Evolutionary conservation across 1,284 basidiomycete species (phyloP), one percentile per base, ranked within the genome.

Genomic region (Stygiomarasmius scandens): DNA sequence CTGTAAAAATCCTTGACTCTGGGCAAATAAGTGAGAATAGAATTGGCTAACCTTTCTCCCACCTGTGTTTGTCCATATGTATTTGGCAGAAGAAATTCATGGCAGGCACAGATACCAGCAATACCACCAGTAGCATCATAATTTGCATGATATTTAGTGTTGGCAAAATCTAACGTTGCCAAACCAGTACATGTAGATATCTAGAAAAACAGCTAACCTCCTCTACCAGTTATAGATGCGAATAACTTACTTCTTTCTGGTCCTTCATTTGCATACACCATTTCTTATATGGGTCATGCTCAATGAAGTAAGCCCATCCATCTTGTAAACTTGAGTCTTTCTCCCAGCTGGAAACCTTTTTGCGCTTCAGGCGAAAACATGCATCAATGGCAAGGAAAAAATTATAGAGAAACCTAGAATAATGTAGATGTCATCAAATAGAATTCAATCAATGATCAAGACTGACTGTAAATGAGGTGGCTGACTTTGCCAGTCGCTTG

Each of bases 121-220:
- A 50, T 62, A 5, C 64, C 53, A 0, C 65, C 65, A 0, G 64
- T 63, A 1, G 50, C 49, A 8, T 27, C 22, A 22, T 63, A 57
- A 1, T 64, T 64, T 3, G 41, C 44, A 2, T 56, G 56, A 19
- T 49, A 47, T 49, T 61, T 63, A 9, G 58, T 61, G 16, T 65
- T 58, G 0, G 64, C 65, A 41, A 56, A 32, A 14, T 60, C 59
- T 1, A 66, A 29, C 9, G 64, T 63, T 1, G 52, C 45, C 6
- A 67, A 44, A 1, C 59, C 57, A 22, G 32, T 56, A 38, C 64
- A 65, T 1, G 61, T 60, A 4, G 49, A 54, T 36, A 63, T 46
- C 53, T 55, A 12, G 11, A 22, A 25, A 32, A 27, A 38, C 8
- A 34, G 8, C 23, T 63, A 56, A 16, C 8, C 32, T 34, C 32